These are phyloP conservation scores for Quercus tomentella DNA, from an alignment of 331 rosid species.

Conservation along the genomic window DNA sequence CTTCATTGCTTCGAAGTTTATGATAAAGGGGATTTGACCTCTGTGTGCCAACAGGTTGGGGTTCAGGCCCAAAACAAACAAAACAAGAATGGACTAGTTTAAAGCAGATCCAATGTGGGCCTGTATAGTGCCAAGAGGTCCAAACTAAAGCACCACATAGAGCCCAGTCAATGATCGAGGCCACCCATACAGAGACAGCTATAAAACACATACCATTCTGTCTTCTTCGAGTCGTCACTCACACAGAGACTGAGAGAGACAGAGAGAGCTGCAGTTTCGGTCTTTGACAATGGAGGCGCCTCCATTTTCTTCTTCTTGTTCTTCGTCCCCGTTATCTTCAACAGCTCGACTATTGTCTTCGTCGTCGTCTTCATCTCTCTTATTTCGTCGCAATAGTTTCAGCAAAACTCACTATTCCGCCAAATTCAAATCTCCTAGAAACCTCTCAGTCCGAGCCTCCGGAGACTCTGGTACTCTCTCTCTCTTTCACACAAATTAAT, in stretches of 20 bases:
- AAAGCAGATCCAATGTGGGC: no score
- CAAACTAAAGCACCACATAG: no score
- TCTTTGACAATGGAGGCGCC: constrained; percentile 67
- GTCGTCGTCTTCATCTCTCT: constrained; percentile 42
- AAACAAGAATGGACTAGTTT: no score
- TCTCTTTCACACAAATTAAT: background rate
- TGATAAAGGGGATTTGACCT: no score
- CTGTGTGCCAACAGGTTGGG: no score
- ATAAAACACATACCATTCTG: no score
- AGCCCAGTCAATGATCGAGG: no score
- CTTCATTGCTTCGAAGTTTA: no score
- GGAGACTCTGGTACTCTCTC: constrained; percentile 49
- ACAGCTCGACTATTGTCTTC: background rate
- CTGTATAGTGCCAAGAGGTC: no score
- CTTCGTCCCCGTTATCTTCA: constrained; percentile 17
- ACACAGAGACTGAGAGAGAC: background rate
- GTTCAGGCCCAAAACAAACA: no score
- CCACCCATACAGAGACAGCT: no score
- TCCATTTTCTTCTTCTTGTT: constrained; percentile 24
- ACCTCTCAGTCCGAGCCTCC: constrained; percentile 61
- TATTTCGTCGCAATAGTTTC: constrained; percentile 29
- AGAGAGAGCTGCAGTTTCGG: background rate
- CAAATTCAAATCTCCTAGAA: constrained; percentile 31
- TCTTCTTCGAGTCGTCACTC: background rate
- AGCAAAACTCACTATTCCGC: background rate